phyloP scores from a whole-genome alignment of 2,329 filamentous ascomycete species.

The Tolypocladium nubicola region DNA sequence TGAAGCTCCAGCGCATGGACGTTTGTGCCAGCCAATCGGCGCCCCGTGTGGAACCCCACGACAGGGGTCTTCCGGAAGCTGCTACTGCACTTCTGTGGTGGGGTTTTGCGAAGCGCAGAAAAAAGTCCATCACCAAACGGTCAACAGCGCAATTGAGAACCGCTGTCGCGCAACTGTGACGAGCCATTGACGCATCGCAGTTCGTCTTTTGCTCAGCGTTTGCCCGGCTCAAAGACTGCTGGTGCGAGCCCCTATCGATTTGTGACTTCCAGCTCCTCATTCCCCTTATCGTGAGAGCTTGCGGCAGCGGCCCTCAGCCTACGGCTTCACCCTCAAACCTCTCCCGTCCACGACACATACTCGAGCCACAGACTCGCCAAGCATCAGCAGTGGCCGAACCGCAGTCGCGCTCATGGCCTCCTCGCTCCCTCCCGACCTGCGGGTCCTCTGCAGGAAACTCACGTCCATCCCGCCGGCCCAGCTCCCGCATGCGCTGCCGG shows the following conservation, averaged over 20 bases:
- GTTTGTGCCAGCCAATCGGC: conserved; percentile 14
- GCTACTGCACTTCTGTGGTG: background rate
- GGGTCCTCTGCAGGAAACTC: conserved; percentile 57
- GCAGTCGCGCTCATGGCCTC: conserved; percentile 11
- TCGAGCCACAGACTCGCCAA: background rate
- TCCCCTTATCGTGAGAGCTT: background rate
- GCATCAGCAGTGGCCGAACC: background rate
- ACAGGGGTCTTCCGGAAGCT: conserved; percentile 1
- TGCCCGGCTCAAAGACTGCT: too few species aligned
- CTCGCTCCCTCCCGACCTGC: conserved; percentile 39
- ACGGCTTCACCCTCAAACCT: background rate
- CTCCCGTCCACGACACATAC: background rate
- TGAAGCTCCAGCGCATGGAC: background rate
- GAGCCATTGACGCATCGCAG: background rate
- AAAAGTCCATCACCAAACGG: conserved; percentile 6
- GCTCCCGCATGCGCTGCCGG: conserved; percentile 62
- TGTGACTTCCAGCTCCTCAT: too few species aligned
- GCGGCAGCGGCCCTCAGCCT: background rate
- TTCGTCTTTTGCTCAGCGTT: background rate
- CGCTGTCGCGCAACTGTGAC: background rate
- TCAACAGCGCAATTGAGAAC: background rate
- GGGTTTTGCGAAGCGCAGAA: conserved; percentile 4
- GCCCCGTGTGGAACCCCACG: conserved; percentile 9
- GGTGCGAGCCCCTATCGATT: background rate
- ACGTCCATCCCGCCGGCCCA: conserved; percentile 61